These are phyloP conservation scores for Alternaria postmessia DNA, from an alignment of 2,329 filamentous ascomycete species.

Conservation along the genomic window DNA sequence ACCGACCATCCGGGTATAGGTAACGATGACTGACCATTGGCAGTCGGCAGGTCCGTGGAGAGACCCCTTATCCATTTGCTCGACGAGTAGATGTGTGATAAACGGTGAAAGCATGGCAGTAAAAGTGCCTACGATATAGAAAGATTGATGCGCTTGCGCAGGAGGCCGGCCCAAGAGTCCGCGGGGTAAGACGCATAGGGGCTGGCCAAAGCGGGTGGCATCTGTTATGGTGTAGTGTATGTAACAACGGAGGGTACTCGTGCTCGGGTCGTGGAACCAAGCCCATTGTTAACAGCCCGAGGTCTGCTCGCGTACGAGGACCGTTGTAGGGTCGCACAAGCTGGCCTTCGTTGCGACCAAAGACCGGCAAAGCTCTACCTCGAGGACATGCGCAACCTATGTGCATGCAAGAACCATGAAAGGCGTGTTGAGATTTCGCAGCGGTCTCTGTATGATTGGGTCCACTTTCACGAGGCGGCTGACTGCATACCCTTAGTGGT, in stretches of 20 bases:
- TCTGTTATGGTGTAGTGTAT: constrained; percentile 44
- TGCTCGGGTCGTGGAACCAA: constrained; percentile 37
- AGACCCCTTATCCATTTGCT: background rate
- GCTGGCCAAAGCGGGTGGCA: constrained; percentile 33
- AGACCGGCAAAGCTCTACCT: background rate
- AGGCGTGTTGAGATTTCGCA: too few relatives aligned
- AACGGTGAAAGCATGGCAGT: background rate
- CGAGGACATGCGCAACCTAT: background rate
- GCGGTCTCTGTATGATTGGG: background rate
- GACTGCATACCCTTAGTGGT: constrained; percentile 11
- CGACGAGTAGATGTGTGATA: background rate
- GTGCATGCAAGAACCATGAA: background rate
- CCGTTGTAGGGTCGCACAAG: constrained; percentile 34
- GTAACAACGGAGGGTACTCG: constrained; percentile 43
- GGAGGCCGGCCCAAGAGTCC: background rate
- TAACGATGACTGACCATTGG: background rate
- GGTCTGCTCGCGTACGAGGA: constrained; percentile 22
- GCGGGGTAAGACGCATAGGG: constrained; percentile 1
- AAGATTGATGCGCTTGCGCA: constrained; percentile 3
- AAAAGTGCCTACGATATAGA: background rate
- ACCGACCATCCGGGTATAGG: background rate
- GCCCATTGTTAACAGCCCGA: constrained; percentile 26
- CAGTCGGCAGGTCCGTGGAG: background rate
- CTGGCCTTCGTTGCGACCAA: constrained; percentile 14
- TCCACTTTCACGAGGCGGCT: constrained; percentile 7